phyloP scores from a whole-genome alignment of 2,329 filamentous ascomycete species.

The Ceratocystis lukuohia region DNA sequence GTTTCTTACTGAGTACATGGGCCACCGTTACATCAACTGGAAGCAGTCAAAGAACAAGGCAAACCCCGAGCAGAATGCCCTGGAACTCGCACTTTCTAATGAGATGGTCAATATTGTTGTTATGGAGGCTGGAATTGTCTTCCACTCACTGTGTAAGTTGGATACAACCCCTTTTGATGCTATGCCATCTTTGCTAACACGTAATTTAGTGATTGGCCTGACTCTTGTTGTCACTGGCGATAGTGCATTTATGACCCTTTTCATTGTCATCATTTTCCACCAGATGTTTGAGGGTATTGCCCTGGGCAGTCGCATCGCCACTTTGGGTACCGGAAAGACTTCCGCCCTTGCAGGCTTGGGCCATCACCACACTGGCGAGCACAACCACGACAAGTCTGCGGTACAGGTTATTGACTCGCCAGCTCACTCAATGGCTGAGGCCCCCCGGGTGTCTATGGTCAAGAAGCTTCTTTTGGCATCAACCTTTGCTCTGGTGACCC shows the following conservation, averaged over 20 bases:
- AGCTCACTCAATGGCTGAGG: constrained; percentile 15
- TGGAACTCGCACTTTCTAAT: constrained; percentile 25
- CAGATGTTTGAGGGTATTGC: constrained; percentile 68
- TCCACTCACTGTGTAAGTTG: constrained; percentile 53
- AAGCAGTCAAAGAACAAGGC: constrained; percentile 26
- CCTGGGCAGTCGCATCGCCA: constrained; percentile 56
- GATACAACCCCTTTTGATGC: not conserved
- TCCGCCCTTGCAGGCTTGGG: constrained; percentile 21
- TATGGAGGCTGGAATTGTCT: constrained; percentile 60
- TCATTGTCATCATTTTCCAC: constrained; percentile 60
- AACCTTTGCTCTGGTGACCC: constrained; percentile 57
- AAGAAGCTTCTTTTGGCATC: constrained; percentile 48
- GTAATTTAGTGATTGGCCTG: constrained; percentile 42
- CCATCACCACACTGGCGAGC: constrained; percentile 20
- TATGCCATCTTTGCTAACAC: not conserved
- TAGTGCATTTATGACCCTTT: constrained; percentile 42
- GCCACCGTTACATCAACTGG: constrained; percentile 41
- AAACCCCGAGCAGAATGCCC: constrained; percentile 23
- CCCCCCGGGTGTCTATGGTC: constrained; percentile 27
- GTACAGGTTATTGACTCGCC: not conserved
- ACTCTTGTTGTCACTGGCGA: constrained; percentile 49
- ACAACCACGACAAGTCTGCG: constrained; percentile 5
- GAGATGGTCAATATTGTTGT: constrained; percentile 51
- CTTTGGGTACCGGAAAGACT: constrained; percentile 31
- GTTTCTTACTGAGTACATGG: constrained; percentile 56